Evolutionary conservation across 2,329 filamentous ascomycete genomes (phyloP), one percentile per base, ranked within the genome.

Genomic region (Blumeria hordei): DNA sequence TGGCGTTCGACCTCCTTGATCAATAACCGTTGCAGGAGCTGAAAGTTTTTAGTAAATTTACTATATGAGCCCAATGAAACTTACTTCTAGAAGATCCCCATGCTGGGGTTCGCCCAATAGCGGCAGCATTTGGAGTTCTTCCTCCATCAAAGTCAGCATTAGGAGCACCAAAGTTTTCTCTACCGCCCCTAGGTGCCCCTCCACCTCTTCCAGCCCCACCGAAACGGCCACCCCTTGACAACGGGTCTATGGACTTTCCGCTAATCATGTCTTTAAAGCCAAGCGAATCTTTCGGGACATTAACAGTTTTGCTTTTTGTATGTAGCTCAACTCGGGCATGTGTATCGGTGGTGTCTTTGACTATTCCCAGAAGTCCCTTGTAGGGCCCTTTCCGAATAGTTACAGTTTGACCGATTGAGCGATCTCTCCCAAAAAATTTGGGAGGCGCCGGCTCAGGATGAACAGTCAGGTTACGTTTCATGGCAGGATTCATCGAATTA

Each of bases 281-380:
- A n/a, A 98, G 71, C 56, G 83, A 78, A 10, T 84, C 81, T 65
- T 93, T 93, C 18, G 80, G 77, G 37, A 96, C 78, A 7, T 83
- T 88, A 58, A 96, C 79, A 14, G 85, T 83, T 72, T 95, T 96
- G 69, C 81, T 86, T 71, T 94, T 94, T 6, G 88, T 88, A 66
- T 96, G 90, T 41, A 98, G 72, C 69, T 98, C 92, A 44, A 98
- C 84, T 59, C 88, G 83, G 34, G 87, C 90, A 63, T 84, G 79
- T 3, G 78, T 78, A 62, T 93, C 88, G 6, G 86, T 94, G 0
- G 90, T 84, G 65, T 96, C 90, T 66, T 94, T 95, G 62, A 98
- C 88, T 60, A 95, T 94, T 62, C 92, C 92, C 44, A 96, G 72
- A 45, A 95, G 74, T 56, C 90, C 90, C 69, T 98, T 98, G 72